Evolutionary conservation across 2,329 filamentous ascomycete genomes (phyloP).

Genomic region (Chaetomium strumarium): DNA sequence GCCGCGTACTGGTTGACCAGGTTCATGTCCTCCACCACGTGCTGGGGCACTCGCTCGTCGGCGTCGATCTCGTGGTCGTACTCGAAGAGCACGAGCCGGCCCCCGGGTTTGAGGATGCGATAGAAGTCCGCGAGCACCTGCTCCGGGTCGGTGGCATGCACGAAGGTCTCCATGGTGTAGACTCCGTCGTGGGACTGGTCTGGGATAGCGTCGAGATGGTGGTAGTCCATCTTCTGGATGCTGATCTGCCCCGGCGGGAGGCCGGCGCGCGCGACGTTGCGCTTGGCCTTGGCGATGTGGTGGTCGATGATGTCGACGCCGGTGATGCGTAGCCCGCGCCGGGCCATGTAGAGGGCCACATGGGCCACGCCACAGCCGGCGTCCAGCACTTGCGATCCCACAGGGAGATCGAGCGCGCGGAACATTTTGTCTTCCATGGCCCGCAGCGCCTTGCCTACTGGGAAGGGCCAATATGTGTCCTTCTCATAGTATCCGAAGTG

Average conservation of each 20-base stretch:
- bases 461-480: slow-evolving; percentile 43
- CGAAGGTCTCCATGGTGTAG: slow-evolving; percentile 53
- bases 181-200: slow-evolving; percentile 41
- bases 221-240: slow-evolving; percentile 44
- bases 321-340: slow-evolving; percentile 35
- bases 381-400: slow-evolving; percentile 42
- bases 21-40: slow-evolving; percentile 29
- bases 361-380: slow-evolving; percentile 46
- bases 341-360: slow-evolving; percentile 45
- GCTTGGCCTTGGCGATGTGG: slow-evolving; percentile 40
- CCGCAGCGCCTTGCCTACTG: slow-evolving; percentile 35
- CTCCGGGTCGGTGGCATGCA: slow-evolving; percentile 44
- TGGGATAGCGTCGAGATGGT: slow-evolving; percentile 39
- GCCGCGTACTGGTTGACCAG: slow-evolving; percentile 38
- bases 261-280: slow-evolving; percentile 33
- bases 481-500: slow-evolving; percentile 45
- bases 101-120: slow-evolving; percentile 43
- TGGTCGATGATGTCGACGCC: slow-evolving; percentile 45
- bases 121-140: slow-evolving; percentile 41
- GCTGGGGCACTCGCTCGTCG: slow-evolving; percentile 22
- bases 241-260: slow-evolving; percentile 33
- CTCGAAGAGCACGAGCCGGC: slow-evolving; percentile 40
- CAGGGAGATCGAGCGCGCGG: slow-evolving; percentile 32
- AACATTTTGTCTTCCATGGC: slow-evolving; percentile 46
- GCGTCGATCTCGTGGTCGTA: slow-evolving; percentile 39